Base-by-base conservation (phyloP, 2,329 filamentous ascomycete genomes). In the Lachnellula cervina region DNA sequence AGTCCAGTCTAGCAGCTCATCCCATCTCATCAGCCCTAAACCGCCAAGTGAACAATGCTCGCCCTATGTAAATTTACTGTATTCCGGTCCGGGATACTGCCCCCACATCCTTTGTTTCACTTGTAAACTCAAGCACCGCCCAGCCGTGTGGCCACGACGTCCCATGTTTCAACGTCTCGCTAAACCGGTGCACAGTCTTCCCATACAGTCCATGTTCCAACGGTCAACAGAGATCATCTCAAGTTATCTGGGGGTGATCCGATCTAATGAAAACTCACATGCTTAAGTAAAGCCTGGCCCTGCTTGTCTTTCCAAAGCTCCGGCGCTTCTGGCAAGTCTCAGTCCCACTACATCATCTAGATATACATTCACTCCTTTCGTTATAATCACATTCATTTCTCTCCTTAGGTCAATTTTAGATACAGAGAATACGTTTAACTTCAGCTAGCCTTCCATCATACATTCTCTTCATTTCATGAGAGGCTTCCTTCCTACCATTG, bases 321-420 rank as follows among this genome's bases (percentile, higher is more conserved):
- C 48, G 38, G 48, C 35, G 28, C 48, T 49, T 49, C 48, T 49
- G 48, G 48, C 5, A 49, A 49, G 48, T 34, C 32, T 40, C 9
- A 16, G n/a, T 32, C 13, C 17, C 5, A 38, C 37, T 37, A 43
- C 19, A 23, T 19, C 28, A n/a, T 14, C 32, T 8, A 50, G 37
- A 38, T 38, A 16, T 38, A 38, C 49, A 42, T 32, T 51, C 49
- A n/a, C 9, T 49, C n/a, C 11, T 17, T 21, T 38, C 9, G 9
- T 23, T 38, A 4, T 49, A 38, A 23, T 40, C 17, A 37, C 34
- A 8, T 40, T 38, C 19, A 40, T 38, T 38, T 49, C 17, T 38
- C 17, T 21, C 38, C n/a, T 37, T 25, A 19, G 16, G 40, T 46
- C 25, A 38, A 23, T 37, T 38, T n/a, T 28, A 28, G 28, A 28